Evolutionary conservation across 805 yeast species (phyloP), one percentile per base, ranked within the genome.

Genomic region (Teunomyces cretensis): DNA sequence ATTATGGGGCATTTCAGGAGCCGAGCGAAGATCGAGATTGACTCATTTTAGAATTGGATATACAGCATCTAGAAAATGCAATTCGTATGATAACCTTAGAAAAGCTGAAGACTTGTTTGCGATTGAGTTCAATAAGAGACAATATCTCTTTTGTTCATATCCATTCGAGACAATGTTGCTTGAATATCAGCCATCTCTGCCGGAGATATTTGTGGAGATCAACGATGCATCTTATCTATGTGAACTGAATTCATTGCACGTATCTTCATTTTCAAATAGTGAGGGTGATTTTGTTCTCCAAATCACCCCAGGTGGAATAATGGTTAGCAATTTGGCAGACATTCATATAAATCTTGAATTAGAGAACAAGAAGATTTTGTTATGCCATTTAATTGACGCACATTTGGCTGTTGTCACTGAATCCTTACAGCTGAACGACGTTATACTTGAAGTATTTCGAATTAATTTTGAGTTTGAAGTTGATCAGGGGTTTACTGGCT

Each of bases 1-100:
- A 42, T 46, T 76, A 1, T 76, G 80, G 76, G 66, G 69, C 1
- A 50, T 72, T 8, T 56, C 71, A 1, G 75, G 76, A 2, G 39
- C 52, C 1, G 72, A 70, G 1, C 67, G 62, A 41, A 51, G 68
- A 38, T 55, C 72, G 2, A 59, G 61, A 33, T 47, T 72, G 12
- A 52, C 62, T 6, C 70, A 67, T 16, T 48, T 72, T 3, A 54
- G 70, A 27, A 26, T 47, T 28, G 77, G 76, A 1, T 66, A 65
- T 42, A 22, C 48, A 9, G 65, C 68, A 3, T 45, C 44, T 16
- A 53, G 67, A 35, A 52, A 46, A 11, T 53, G 65, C 22, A 58
- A 57, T 13, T 50, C 61, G 0, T 67, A 63, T 43, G 65, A 60
- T 12, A 55, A 48, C 2, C 54, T 72, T 9, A 53, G 74, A 14